Evolutionary conservation across 352 stramenopile species (phyloP).

Genomic region (Aphanomyces euteiches): DNA sequence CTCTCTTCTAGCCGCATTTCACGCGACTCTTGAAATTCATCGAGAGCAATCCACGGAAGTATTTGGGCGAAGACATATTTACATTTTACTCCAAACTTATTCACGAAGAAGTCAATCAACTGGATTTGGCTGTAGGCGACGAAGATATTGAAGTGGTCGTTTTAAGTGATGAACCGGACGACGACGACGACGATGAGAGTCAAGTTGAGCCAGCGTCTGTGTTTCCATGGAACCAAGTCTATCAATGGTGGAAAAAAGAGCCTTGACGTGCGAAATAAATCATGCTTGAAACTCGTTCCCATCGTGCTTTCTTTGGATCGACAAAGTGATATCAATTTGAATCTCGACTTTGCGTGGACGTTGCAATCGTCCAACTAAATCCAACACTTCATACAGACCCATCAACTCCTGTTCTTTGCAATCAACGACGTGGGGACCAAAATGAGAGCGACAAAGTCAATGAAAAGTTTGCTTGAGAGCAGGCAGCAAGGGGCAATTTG

Average conservation of each 20-base stretch:
- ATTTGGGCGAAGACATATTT: slow-evolving; percentile 84
- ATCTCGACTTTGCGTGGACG: too few species aligned
- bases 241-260: slow-evolving; percentile 66
- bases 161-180: slow-evolving; percentile 57
- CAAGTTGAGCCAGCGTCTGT: slow-evolving; percentile 39
- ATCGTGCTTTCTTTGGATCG: too few species aligned
- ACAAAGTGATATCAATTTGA: too few species aligned
- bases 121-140: neutral
- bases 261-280: too few species aligned
- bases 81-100: slow-evolving; percentile 65
- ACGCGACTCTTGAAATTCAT: slow-evolving; percentile 76
- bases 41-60: slow-evolving; percentile 87
- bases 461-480: too few species aligned
- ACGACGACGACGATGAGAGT: slow-evolving; percentile 58
- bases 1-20: slow-evolving; percentile 59
- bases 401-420: too few species aligned
- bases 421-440: too few species aligned
- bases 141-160: slow-evolving; percentile 40
- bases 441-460: too few species aligned
- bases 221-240: slow-evolving; percentile 72
- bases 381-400: too few species aligned
- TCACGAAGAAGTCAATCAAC: slow-evolving; percentile 59
- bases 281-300: too few species aligned
- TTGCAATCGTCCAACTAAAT: too few species aligned
- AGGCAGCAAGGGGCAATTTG: too few species aligned